A percentile compares a stretch with the other conserved stretches of the same genome.
Evolutionary conservation across 1,284 basidiomycete species (phyloP).

Genomic region (Trichosporon sp.): DNA sequence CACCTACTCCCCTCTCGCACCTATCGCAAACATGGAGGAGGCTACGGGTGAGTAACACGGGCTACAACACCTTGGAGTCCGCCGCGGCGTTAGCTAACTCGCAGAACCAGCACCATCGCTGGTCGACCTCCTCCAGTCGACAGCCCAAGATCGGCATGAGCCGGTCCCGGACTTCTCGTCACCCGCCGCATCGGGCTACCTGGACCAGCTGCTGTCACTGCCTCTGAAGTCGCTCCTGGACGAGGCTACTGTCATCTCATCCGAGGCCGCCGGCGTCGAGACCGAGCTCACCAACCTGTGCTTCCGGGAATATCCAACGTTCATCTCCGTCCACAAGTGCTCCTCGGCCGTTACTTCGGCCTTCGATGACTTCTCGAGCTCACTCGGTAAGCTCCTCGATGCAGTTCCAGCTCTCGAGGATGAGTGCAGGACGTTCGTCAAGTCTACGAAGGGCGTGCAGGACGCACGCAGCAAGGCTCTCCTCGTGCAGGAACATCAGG

Average conservation of each 20-base stretch:
- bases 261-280: conserved; percentile 78
- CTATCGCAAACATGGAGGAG: conserved; percentile 32
- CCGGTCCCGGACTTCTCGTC: conserved; percentile 34
- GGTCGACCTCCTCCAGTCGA: conserved; percentile 41
- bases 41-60: conserved; percentile 29
- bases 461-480: conserved; percentile 71
- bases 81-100: neutral
- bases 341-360: conserved; percentile 65
- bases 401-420: conserved; percentile 71
- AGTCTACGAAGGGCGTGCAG: conserved; percentile 64
- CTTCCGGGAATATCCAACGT: conserved; percentile 82
- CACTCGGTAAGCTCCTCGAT: conserved; percentile 68
- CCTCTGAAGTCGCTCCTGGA: conserved; percentile 67
- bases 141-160: conserved; percentile 25
- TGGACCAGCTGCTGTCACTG: conserved; percentile 65
- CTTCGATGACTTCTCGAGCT: conserved; percentile 66
- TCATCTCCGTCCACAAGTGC: conserved; percentile 72
- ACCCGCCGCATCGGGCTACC: conserved; percentile 39
- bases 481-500: conserved; percentile 82
- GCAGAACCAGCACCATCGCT: conserved; percentile 37
- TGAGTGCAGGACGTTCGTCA: conserved; percentile 67
- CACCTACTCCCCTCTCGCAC: neutral
- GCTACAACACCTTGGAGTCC: no score
- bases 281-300: conserved; percentile 84
- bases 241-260: conserved; percentile 72